A percentile compares a stretch with the other conserved stretches of the same genome.
Conservation (phyloP, 2,329 filamentous ascomycete species). For the Cylindrodendrum hubeiense region DNA sequence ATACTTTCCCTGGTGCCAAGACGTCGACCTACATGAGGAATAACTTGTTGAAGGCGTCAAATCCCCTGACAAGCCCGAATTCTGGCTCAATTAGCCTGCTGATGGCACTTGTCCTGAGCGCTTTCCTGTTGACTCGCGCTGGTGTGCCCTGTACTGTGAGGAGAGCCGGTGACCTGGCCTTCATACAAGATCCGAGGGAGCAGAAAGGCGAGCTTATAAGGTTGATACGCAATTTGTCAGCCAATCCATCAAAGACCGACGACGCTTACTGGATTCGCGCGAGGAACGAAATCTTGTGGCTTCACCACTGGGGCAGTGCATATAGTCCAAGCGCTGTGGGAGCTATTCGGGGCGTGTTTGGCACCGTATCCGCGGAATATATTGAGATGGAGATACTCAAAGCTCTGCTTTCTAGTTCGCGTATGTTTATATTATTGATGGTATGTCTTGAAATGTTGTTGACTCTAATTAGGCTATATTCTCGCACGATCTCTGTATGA, state of each 20-base stretch:
- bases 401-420: slow-evolving; percentile 70
- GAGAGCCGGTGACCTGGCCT: slow-evolving; percentile 71
- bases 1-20: slow-evolving; percentile 38
- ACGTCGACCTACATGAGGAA: slow-evolving; percentile 49
- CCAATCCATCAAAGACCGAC: slow-evolving; percentile 67
- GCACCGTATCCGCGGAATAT: slow-evolving; percentile 69
- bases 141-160: slow-evolving; percentile 65
- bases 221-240: slow-evolving; percentile 66
- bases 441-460: background rate
- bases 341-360: slow-evolving; percentile 71
- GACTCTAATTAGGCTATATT: slow-evolving; percentile 63
- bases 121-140: slow-evolving; percentile 65
- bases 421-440: slow-evolving; percentile 58
- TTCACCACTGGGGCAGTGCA: slow-evolving; percentile 77
- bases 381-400: slow-evolving; percentile 81
- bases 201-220: slow-evolving; percentile 71
- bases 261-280: slow-evolving; percentile 73
- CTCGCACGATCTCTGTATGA: slow-evolving; percentile 75
- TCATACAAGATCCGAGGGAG: slow-evolving; percentile 73
- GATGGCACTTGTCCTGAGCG: slow-evolving; percentile 72
- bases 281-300: slow-evolving; percentile 77
- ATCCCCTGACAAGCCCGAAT: slow-evolving; percentile 74
- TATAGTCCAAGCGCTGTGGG: slow-evolving; percentile 41
- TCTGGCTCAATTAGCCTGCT: slow-evolving; percentile 68
- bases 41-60: slow-evolving; percentile 68